Base-by-base conservation (phyloP, 2,329 filamentous ascomycete genomes). In the Trichoderma sp. region DNA sequence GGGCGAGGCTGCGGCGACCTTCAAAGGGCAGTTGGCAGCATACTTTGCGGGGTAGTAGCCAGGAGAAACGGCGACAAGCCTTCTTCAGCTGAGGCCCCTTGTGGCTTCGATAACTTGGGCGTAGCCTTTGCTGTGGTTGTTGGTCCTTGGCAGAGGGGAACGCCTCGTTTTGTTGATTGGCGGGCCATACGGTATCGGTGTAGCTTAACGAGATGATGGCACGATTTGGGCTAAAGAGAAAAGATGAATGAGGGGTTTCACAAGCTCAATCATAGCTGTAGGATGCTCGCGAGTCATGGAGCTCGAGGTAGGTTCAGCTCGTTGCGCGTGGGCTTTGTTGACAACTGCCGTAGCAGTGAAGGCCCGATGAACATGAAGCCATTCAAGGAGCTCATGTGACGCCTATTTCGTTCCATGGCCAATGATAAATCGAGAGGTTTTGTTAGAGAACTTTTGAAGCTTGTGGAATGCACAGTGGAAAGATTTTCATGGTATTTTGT, bases 41-140 rank as follows among this genome's bases (percentile, higher is more conserved):
- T 29, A 63, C 68, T 71, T 71, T 71, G 68, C 68, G 68, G 68
- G 68, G 67, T 71, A 71, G 33, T n/a, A 50, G 56, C 67, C 67
- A 71, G 33, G 35, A 71, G 56, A 33, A 45, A 45, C 31, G 27
- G 63, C 27, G 35, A 62, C 24, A 45, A 62, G 68, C 68, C 56
- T 35, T 60, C 11, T 41, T 71, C 68, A 71, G 68, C 68, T 63
- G 56, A 60, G 56, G 21, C 16, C 35, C 35, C 56, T 41, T 31
- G 66, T 59, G 66, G 53, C 67, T 71, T 59, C 63, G 31, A 35
- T 24, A 27, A 35, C 14, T 56, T 59, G 38, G 38, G 33, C 8
- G n/a, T 59, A 27, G 50, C 33, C 33, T 38, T n/a, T 7, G 64
- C 24, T 24, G n/a, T 41, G 29, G 41, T 31, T 29, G 38, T 66